phyloP scores from a whole-genome alignment of 306 rosid species.

The Prunus persica region DNA sequence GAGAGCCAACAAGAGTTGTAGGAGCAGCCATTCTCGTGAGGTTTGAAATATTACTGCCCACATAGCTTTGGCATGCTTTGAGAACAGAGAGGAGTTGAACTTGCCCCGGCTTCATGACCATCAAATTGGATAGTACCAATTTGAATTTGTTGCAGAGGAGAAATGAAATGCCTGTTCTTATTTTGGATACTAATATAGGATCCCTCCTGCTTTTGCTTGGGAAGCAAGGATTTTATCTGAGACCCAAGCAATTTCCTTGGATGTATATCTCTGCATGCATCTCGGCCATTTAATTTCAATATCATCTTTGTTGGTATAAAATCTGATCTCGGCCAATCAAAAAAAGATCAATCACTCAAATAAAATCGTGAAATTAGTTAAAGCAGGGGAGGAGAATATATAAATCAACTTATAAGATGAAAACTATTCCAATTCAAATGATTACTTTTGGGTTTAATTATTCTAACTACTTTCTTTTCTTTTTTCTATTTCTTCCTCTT shows the following conservation, averaged over 20 bases:
- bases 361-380: no score
- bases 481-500: no score
- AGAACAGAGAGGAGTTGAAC: background rate
- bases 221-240: background rate
- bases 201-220: background rate
- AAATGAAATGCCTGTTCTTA: background rate
- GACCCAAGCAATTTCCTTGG: background rate
- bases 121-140: background rate
- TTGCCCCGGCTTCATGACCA: background rate
- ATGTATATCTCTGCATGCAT: background rate
- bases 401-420: no score
- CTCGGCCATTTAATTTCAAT: background rate
- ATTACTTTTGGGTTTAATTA: no score
- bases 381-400: no score
- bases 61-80: background rate
- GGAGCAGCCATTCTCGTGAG: slow-evolving; percentile 27
- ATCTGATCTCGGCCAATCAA: no score
- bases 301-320: background rate
- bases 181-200: no score
- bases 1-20: slow-evolving; percentile 50
- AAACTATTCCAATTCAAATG: no score
- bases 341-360: no score
- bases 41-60: background rate
- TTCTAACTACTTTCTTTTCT: no score
- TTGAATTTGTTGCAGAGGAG: background rate